phyloP scores from a whole-genome alignment of 2,329 filamentous ascomycete genomes.

The Claviceps sp. region DNA sequence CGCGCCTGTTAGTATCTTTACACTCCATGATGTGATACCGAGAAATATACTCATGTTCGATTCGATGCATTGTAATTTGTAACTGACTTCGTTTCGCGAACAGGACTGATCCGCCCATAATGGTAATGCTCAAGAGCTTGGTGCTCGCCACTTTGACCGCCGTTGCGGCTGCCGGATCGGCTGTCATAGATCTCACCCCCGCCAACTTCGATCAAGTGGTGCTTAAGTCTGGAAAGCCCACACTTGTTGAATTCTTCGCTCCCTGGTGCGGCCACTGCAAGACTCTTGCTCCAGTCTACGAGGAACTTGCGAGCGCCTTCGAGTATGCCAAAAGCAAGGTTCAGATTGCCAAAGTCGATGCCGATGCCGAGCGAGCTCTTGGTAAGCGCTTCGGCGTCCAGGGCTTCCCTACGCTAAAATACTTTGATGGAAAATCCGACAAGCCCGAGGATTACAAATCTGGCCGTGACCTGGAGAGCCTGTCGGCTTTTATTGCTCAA shows the following conservation, averaged over 20 bases:
- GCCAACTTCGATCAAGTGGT: conserved; percentile 86
- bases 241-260: conserved; percentile 94
- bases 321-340: conserved; percentile 59
- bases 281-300: conserved; percentile 85
- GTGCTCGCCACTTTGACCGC: conserved; percentile 41
- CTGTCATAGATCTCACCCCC: conserved; percentile 80
- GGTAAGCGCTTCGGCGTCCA: conserved; percentile 79
- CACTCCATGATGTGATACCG: neutral
- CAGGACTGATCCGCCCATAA: conserved; percentile 16
- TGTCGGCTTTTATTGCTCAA: conserved; percentile 67
- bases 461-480: conserved; percentile 74
- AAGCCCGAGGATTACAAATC: conserved; percentile 75
- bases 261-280: conserved; percentile 99
- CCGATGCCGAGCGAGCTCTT: conserved; percentile 72
- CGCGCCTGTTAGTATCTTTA: neutral
- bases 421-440: conserved; percentile 89
- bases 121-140: conserved; percentile 48
- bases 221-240: conserved; percentile 83
- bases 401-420: conserved; percentile 96
- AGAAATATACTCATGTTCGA: neutral
- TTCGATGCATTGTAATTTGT: neutral
- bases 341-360: conserved; percentile 90
- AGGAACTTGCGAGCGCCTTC: conserved; percentile 70
- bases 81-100: neutral
- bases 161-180: conserved; percentile 55